phyloP scores from a whole-genome alignment of 805 yeast genomes.

The Candida incommunis region DNA sequence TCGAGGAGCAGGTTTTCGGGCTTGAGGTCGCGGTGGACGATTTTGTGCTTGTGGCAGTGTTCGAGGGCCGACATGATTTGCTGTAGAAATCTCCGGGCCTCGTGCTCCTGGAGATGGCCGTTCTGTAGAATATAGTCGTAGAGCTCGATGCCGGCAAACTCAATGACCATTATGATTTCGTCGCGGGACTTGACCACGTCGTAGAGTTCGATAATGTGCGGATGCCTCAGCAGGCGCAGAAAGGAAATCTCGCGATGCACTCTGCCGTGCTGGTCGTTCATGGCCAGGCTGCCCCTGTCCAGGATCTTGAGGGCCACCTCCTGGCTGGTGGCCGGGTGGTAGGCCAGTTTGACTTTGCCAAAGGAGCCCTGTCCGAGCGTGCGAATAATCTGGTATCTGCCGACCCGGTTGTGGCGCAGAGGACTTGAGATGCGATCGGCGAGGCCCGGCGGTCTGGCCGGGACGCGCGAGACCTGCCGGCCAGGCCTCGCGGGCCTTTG shows the following conservation, averaged over 20 bases:
- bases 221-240: conserved; percentile 76
- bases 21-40: conserved; percentile 91
- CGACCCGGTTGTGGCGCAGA: too few species aligned
- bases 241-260: conserved; percentile 90
- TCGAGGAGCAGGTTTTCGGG: conserved; percentile 88
- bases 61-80: conserved; percentile 95
- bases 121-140: conserved; percentile 91
- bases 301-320: conserved; percentile 87
- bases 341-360: conserved; percentile 88
- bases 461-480: too few species aligned
- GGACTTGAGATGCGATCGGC: too few species aligned
- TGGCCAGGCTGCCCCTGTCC: conserved; percentile 81
- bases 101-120: conserved; percentile 83
- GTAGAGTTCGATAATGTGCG: conserved; percentile 88
- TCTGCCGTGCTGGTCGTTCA: conserved; percentile 94
- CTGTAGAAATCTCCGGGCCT: conserved; percentile 87
- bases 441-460: too few species aligned
- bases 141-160: conserved; percentile 87
- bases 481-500: too few species aligned
- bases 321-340: conserved; percentile 82
- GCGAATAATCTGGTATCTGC: conserved; percentile 84
- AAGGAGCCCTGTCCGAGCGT: conserved; percentile 94
- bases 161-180: conserved; percentile 94
- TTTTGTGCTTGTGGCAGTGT: conserved; percentile 90
- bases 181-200: conserved; percentile 92